phyloP scores from a whole-genome alignment of 2,329 filamentous ascomycete species.

The Lachnellula willkommii region DNA sequence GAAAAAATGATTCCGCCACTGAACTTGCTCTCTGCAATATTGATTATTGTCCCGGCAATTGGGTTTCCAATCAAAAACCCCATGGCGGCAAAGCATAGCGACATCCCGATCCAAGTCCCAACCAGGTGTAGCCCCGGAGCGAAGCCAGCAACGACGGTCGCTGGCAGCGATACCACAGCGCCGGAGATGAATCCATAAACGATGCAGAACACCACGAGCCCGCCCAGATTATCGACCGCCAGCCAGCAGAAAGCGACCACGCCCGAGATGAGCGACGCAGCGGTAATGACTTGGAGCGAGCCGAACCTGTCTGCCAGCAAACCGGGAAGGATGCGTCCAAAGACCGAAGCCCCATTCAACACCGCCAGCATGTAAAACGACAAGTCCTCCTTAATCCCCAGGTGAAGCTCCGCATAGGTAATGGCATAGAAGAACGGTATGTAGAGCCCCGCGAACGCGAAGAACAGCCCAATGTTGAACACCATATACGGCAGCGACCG shows the following conservation, averaged over 20 bases:
- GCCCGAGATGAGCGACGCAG: conserved; percentile 37
- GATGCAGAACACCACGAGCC: conserved; percentile 55
- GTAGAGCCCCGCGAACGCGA: conserved; percentile 48
- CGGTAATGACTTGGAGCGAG: conserved; percentile 45
- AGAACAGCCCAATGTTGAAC: conserved; percentile 38
- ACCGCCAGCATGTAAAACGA: conserved; percentile 11
- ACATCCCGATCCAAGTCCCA: conserved; percentile 29
- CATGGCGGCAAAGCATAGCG: conserved; percentile 37
- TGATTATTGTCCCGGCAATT: conserved; percentile 56
- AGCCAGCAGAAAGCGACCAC: conserved; percentile 37
- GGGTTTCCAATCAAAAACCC: conserved; percentile 57
- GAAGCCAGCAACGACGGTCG: conserved; percentile 46
- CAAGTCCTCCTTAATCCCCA: background rate
- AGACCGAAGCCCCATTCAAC: conserved; percentile 33
- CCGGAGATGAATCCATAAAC: conserved; percentile 64
- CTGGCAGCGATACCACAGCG: conserved; percentile 55
- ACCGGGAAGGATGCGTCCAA: conserved; percentile 49
- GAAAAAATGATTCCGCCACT: conserved; percentile 53
- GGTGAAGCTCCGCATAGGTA: conserved; percentile 7
- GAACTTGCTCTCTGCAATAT: conserved; percentile 39
- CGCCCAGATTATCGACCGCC: conserved; percentile 47
- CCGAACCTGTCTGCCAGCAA: conserved; percentile 46
- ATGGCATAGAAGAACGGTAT: conserved; percentile 46
- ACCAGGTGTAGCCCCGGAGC: conserved; percentile 42
- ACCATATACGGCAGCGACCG: conserved; percentile 43